Base-by-base conservation (phyloP, 106 monocot genomes). In the Vanilla planifolia region DNA sequence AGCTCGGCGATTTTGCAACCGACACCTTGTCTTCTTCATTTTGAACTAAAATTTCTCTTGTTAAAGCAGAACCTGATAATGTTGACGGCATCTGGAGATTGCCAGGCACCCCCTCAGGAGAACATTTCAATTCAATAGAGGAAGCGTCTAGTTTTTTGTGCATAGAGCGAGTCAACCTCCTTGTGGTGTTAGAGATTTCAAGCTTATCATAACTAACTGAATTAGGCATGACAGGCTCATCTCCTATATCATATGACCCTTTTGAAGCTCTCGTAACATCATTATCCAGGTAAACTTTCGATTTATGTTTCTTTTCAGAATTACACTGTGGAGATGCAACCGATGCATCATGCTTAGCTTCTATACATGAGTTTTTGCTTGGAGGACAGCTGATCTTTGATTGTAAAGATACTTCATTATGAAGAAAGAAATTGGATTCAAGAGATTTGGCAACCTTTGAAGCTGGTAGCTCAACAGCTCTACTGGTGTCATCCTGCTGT, bases 101-200 rank as follows among this genome's bases (percentile, higher is more conserved):
- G 9, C 37, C 9, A 32, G 14, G 43, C 43, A 30, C 8, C 14
- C 5, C 51, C 25, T 21, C 35, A n/a, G n/a, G n/a, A n/a, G n/a
- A n/a, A n/a, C n/a, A n/a, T n/a, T 22, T 33, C 20, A 11, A 2
- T 35, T 57, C 65, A 51, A 30, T 51, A 8, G 59, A n/a, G 21
- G 59, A 43, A 48, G 29, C 23, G 59, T 47, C 37, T 8, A 33
- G 35, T 22, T 33, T 51, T 46, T 58, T 67, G 19, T 62, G 62
- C 36, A 57, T 37, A 5, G 77, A 71, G 3, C 65, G 71, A 43
- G 77, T 71, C 33, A 59, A 8, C 32, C 70, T 66, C n/a, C 33
- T 47, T 2, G 29, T 24, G 15, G 0, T 43, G 37, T 55, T 5
- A 17, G 8, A n/a, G 20, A 13, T 6, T 46, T 15, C 63, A n/a